Evolutionary conservation across 2,329 filamentous ascomycete species (phyloP).

Genomic region (Penicillium sp.): DNA sequence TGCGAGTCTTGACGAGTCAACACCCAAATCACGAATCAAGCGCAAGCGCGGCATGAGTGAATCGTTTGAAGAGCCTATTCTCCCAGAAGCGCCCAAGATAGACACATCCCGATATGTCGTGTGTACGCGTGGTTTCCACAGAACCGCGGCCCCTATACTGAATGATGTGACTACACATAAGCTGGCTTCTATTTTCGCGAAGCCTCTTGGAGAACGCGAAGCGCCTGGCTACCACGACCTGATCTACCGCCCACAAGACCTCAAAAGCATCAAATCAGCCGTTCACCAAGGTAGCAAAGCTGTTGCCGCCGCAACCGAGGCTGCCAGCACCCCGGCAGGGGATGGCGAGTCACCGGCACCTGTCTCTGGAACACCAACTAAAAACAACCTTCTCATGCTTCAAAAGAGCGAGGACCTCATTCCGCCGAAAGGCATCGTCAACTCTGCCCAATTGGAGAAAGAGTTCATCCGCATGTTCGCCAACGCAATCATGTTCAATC

Average conservation of each 20-base stretch:
- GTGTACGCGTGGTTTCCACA: slow-evolving; percentile 57
- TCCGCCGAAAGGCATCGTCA: slow-evolving; percentile 88
- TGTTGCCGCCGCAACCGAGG: slow-evolving; percentile 51
- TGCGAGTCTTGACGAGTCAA: slow-evolving; percentile 29
- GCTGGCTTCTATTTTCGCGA: slow-evolving; percentile 78
- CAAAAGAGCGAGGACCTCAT: slow-evolving; percentile 74
- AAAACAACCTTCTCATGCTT: slow-evolving; percentile 47
- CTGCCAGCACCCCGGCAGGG: slow-evolving; percentile 68
- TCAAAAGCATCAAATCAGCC: slow-evolving; percentile 76
- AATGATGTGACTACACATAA: slow-evolving; percentile 79
- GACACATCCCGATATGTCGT: slow-evolving; percentile 43
- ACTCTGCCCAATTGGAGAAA: slow-evolving; percentile 87
- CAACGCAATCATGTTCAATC: slow-evolving; percentile 98
- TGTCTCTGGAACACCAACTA: slow-evolving; percentile 39
- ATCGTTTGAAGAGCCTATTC: slow-evolving; percentile 34
- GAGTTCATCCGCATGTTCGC: slow-evolving; percentile 97
- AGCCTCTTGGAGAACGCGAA: slow-evolving; percentile 73
- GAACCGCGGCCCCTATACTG: slow-evolving; percentile 72
- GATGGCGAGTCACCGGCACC: slow-evolving; percentile 58
- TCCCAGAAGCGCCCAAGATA: slow-evolving; percentile 31
- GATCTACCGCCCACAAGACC: slow-evolving; percentile 74
- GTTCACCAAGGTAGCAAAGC: slow-evolving; percentile 58
- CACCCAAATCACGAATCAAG: slow-evolving; percentile 38
- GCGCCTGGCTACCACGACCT: slow-evolving; percentile 76
- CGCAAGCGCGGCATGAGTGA: slow-evolving; percentile 47